phyloP scores from a whole-genome alignment of 2,329 filamentous ascomycete genomes.

The Colletotrichum sp. region DNA sequence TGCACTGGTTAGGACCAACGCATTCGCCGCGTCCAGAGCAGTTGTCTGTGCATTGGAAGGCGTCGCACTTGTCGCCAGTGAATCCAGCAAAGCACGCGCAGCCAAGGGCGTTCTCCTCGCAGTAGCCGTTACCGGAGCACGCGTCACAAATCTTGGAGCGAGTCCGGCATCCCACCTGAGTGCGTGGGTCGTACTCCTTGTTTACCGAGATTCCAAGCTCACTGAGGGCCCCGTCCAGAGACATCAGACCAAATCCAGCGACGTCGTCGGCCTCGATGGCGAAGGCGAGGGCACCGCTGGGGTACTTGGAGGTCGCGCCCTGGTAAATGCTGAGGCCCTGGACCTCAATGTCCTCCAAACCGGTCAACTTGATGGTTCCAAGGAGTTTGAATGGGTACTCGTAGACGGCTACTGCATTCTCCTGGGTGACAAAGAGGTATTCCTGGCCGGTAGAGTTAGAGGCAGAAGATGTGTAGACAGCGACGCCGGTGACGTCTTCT shows the following conservation, averaged over 20 bases:
- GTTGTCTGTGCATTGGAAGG: slow-evolving; percentile 42
- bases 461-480: slow-evolving; percentile 39
- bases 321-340: slow-evolving; percentile 48
- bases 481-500: slow-evolving; percentile 45
- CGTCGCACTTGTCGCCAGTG: slow-evolving; percentile 36
- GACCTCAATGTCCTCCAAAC: slow-evolving; percentile 45
- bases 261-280: slow-evolving; percentile 45
- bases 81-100: slow-evolving; percentile 51
- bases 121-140: slow-evolving; percentile 45
- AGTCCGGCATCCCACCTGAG: slow-evolving; percentile 24
- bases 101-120: slow-evolving; percentile 25
- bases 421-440: slow-evolving; percentile 46
- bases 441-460: slow-evolving; percentile 31
- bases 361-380: slow-evolving; percentile 41
- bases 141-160: slow-evolving; percentile 34
- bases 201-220: slow-evolving; percentile 38
- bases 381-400: slow-evolving; percentile 35
- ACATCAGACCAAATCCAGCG: slow-evolving; percentile 43
- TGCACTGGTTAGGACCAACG: slow-evolving; percentile 44
- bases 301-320: slow-evolving; percentile 35
- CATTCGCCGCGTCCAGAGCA: slow-evolving; percentile 48
- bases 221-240: slow-evolving; percentile 37
- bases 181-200: slow-evolving; percentile 42
- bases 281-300: slow-evolving; percentile 43
- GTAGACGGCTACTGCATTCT: slow-evolving; percentile 43